Evolutionary conservation across 371 early-diverging fungal species (phyloP), one percentile per base, ranked within the genome.

Genomic region (Lichtheimia ornata): DNA sequence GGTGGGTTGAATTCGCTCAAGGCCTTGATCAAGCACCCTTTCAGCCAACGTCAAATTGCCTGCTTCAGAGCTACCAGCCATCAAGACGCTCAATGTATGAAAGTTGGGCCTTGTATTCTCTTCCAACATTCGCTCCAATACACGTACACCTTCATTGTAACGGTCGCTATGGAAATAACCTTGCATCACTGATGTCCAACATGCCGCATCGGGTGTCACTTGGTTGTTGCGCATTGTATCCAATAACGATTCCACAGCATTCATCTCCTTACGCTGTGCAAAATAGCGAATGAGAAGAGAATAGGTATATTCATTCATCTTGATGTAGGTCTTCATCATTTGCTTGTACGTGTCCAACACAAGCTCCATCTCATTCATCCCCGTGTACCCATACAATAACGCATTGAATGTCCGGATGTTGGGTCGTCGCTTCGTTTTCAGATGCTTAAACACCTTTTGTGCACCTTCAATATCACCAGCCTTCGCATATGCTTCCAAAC

Each of bases 401-500:
- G 74, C 53, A 28, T 77, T 77, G 56, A 69, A 81, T 7, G 63
- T 61, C 20, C 65, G 56, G 0, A 58, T 52, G 50, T 75, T 71
- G 41, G 76, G 69, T 51, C 61, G 60, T 56, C 63, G 69, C 56
- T 58, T 61, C 20, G 41, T 14, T 45, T 65, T 61, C 22, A 58
- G 51, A 14, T 67, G 57, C 17, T 68, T 49, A 25, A 82, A 73
- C 11, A 78, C 58, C 5, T 63, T 53, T 53, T 74, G 75, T 5
- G 76, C 71, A 0, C 71, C 67, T 51, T 62, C 69, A 13, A 70
- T 52, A 50, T 82, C 72, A 11, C 76, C 76, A 2, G 74, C 70
- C 20, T 72, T 70, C 13, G 76, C 74, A 53, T 82, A 73, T 1
- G 81, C 65, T 49, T 82, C 70, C n/a, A 84, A 24, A n/a, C 81